Conservation (phyloP, 2,329 filamentous ascomycete genomes). For the Byssothecium circinans region DNA sequence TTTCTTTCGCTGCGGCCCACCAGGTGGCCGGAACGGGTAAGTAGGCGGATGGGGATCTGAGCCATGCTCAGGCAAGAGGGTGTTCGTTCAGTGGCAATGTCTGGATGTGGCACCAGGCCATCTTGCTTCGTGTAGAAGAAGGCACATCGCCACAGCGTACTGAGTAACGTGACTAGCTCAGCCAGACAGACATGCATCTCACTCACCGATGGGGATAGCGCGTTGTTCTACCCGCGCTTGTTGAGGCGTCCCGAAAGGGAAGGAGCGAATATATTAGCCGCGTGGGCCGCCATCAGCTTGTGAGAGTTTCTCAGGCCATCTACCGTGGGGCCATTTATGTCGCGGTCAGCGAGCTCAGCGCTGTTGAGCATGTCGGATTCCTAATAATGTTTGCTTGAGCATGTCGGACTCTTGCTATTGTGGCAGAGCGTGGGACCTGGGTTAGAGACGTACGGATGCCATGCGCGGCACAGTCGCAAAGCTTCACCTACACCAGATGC, state of each 20-base stretch:
- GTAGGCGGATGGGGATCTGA: too few species aligned
- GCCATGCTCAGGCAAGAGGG: too few species aligned
- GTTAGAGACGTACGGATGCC: background rate
- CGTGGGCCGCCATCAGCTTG: background rate
- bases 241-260: background rate
- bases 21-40: too few species aligned
- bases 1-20: too few species aligned
- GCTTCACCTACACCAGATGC: background rate
- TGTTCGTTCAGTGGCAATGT: too few species aligned
- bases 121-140: background rate
- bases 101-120: too few species aligned
- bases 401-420: too few species aligned
- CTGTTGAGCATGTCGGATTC: too few species aligned
- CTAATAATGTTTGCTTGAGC: too few species aligned
- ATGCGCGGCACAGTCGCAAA: background rate
- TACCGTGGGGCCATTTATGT: too few species aligned
- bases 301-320: too few species aligned
- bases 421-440: background rate
- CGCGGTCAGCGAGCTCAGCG: too few species aligned
- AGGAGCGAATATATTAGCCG: background rate
- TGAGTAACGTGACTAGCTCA: background rate
- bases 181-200: background rate
- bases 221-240: slow-evolving; percentile 1
- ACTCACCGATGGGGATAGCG: slow-evolving; percentile 1
- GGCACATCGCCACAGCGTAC: background rate